These are phyloP conservation scores for Acer negundo DNA, from an alignment of 345 rosid genomes.

Conservation along the genomic window DNA sequence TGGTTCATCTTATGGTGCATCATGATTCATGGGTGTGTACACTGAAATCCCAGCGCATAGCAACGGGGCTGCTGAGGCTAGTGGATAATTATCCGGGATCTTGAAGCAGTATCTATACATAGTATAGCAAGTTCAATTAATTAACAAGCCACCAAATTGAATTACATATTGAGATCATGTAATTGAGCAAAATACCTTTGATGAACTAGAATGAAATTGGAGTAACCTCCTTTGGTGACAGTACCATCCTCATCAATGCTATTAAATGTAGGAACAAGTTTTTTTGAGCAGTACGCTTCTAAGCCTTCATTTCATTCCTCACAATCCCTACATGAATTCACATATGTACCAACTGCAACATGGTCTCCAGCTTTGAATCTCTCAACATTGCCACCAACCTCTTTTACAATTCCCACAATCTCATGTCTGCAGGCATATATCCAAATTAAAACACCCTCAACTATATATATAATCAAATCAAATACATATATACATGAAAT, in stretches of 20 bases:
- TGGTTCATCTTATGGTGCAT: slow-evolving; percentile 44
- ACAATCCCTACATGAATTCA: slow-evolving; percentile 32
- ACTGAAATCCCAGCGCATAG: slow-evolving; percentile 50
- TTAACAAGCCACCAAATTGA: too few species aligned
- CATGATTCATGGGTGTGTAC: slow-evolving; percentile 46
- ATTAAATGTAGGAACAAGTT: slow-evolving; percentile 30
- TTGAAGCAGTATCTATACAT: slow-evolving; percentile 40
- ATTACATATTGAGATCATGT: too few species aligned
- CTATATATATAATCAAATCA: neutral
- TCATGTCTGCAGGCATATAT: slow-evolving; percentile 26
- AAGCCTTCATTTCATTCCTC: slow-evolving; percentile 33
- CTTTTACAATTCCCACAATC: slow-evolving; percentile 37
- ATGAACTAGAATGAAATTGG: slow-evolving; percentile 36
- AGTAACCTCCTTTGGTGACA: slow-evolving; percentile 45
- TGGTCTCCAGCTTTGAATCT: slow-evolving; percentile 34
- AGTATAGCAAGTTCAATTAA: too few species aligned
- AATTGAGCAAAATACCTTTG: slow-evolving; percentile 21
- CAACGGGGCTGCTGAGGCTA: slow-evolving; percentile 41
- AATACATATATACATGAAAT: neutral
- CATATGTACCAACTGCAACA: slow-evolving; percentile 39
- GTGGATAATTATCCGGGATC: slow-evolving; percentile 46
- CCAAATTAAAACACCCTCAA: too few species aligned
- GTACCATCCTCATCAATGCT: slow-evolving; percentile 44
- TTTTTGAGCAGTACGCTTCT: slow-evolving; percentile 34
- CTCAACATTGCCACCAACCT: slow-evolving; percentile 31